phyloP scores from a whole-genome alignment of 2,329 filamentous ascomycete species.

The Byssothecium circinans region DNA sequence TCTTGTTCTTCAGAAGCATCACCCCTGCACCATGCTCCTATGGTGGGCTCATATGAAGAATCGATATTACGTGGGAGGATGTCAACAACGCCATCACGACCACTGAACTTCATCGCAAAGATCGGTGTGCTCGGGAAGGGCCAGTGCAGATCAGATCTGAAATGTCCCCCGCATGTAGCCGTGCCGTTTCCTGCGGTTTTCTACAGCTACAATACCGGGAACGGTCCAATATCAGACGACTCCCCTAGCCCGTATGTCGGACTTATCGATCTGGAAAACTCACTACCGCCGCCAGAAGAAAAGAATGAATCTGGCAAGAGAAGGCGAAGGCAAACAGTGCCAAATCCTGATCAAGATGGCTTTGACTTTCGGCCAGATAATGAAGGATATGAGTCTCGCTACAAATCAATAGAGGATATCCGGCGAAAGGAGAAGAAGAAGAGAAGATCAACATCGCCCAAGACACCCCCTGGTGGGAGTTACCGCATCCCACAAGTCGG shows the following conservation, averaged over 20 bases:
- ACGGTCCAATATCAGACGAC: constrained; percentile 71
- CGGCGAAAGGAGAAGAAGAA: constrained; percentile 60
- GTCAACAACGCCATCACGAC: constrained; percentile 93
- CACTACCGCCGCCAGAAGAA: constrained; percentile 59
- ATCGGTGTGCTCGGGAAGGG: constrained; percentile 91
- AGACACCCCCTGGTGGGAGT: constrained; percentile 78
- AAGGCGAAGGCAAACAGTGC: constrained; percentile 38
- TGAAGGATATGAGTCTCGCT: constrained; percentile 14
- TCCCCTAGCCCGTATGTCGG: constrained; percentile 96
- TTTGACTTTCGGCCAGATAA: constrained; percentile 23
- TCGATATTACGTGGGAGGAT: constrained; percentile 92
- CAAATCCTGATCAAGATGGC: constrained; percentile 28
- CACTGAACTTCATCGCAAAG: constrained; percentile 89
- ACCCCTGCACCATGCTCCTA: constrained; percentile 83
- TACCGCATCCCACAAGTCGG: constrained; percentile 94
- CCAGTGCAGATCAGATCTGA: constrained; percentile 81
- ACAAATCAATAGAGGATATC: constrained; percentile 34
- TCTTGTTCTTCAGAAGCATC: constrained; percentile 75
- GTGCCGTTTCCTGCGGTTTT: constrained; percentile 93
- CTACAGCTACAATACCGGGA: constrained; percentile 81
- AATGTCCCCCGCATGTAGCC: constrained; percentile 86
- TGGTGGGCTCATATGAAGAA: constrained; percentile 98
- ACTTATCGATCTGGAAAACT: constrained; percentile 85
- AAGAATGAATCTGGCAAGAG: constrained; percentile 45
- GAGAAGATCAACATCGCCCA: constrained; percentile 58